phyloP scores from a whole-genome alignment of 768 basidiomycete species.

The Lentinula sp. region DNA sequence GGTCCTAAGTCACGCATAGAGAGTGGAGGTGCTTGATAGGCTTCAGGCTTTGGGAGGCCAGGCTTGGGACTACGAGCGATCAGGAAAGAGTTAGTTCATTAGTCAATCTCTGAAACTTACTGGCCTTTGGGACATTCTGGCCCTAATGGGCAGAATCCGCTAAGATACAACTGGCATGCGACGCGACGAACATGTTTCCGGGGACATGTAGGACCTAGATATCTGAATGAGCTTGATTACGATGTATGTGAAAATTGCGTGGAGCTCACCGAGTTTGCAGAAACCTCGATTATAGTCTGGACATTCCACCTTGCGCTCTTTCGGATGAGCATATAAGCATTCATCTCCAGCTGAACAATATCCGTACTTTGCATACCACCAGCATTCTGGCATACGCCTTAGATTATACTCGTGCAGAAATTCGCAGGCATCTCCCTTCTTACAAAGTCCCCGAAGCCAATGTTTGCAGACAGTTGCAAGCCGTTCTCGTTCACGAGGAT shows the following conservation, averaged over 20 bases:
- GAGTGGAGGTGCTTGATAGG: conserved; percentile 75
- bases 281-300: conserved; percentile 96
- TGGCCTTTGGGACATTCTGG: conserved; percentile 85
- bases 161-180: conserved; percentile 84
- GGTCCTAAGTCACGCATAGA: conserved; percentile 79
- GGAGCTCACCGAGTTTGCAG: conserved; percentile 76
- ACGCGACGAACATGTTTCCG: conserved; percentile 91
- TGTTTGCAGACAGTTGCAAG: conserved; percentile 96
- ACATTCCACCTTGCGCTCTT: conserved; percentile 87
- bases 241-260: conserved; percentile 1
- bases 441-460: conserved; percentile 96
- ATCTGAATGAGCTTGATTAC: conserved; percentile 7
- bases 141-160: conserved; percentile 90
- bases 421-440: conserved; percentile 97
- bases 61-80: conserved; percentile 63
- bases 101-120: conserved; percentile 41
- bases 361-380: conserved; percentile 98
- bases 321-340: conserved; percentile 94
- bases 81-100: conserved; percentile 3
- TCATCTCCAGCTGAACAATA: conserved; percentile 97
- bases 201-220: conserved; percentile 76
- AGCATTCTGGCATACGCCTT: conserved; percentile 96
- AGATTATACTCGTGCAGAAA: conserved; percentile 99
- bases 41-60: conserved; percentile 57
- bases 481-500: conserved; percentile 79